phyloP scores from a whole-genome alignment of 345 rosid genomes.

The Acer yangbiense region DNA sequence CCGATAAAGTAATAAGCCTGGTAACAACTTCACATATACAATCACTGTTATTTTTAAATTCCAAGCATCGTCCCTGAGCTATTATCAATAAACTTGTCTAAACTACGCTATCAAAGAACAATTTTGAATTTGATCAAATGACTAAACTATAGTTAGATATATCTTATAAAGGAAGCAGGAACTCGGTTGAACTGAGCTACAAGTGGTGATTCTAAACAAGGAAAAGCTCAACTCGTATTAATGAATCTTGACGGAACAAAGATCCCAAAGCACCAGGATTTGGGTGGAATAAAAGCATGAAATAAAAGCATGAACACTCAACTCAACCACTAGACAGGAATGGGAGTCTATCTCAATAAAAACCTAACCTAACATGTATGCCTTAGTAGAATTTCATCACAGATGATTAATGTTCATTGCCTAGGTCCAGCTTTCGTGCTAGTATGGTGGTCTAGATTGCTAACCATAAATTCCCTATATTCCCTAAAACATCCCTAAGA shows the following conservation, averaged over 20 bases:
- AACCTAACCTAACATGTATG: background rate
- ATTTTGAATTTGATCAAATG: background rate
- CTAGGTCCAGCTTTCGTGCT: background rate
- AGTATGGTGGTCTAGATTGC: background rate
- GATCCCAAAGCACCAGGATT: background rate
- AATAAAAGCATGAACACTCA: background rate
- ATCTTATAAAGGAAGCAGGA: background rate
- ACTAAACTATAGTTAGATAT: background rate
- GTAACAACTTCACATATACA: background rate
- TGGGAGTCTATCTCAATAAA: background rate
- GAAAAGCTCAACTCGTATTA: background rate
- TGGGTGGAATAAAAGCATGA: background rate
- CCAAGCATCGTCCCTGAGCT: background rate
- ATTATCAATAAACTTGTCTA: background rate
- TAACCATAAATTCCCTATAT: slow-evolving; percentile 1
- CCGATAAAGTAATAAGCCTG: background rate
- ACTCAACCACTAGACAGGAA: background rate
- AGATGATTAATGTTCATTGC: background rate
- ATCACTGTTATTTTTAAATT: background rate
- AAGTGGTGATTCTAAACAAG: background rate
- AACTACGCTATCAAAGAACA: background rate
- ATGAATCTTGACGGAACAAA: background rate
- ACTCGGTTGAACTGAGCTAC: background rate
- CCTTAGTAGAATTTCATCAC: background rate
- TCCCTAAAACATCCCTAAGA: background rate